phyloP scores from a whole-genome alignment of 2,329 filamentous ascomycete species.

The Elsinoe necatrix region DNA sequence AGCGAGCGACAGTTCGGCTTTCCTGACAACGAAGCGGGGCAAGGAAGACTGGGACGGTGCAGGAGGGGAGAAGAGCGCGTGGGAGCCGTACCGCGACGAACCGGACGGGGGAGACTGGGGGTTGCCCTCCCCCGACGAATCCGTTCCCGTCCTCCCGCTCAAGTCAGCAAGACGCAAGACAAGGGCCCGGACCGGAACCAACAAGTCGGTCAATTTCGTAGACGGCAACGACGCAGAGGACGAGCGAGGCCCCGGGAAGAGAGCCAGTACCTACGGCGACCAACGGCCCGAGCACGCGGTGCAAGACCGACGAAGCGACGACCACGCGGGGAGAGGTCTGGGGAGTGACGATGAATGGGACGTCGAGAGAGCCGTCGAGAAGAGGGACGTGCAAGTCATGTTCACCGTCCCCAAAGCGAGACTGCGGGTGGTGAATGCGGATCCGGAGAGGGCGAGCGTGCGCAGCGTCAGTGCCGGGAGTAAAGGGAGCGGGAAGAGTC shows the following conservation, averaged over 20 bases:
- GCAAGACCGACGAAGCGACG: no score
- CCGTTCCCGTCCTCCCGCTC: background rate
- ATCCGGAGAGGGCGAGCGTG: constrained; percentile 38
- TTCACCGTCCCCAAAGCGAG: constrained; percentile 87
- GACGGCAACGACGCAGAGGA: constrained; percentile 43
- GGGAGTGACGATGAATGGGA: constrained; percentile 38
- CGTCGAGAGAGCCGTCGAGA: constrained; percentile 40
- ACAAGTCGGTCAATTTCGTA: constrained; percentile 45
- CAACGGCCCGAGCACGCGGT: no score
- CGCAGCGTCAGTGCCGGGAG: constrained; percentile 27
- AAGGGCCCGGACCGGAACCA: constrained; percentile 25
- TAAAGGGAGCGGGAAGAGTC: constrained; percentile 7
- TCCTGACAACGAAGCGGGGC: constrained; percentile 35
- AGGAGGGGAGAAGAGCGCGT: constrained; percentile 17
- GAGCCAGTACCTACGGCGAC: constrained; percentile 16
- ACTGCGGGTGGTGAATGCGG: constrained; percentile 81
- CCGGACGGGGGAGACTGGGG: constrained; percentile 31
- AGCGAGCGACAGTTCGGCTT: constrained; percentile 36
- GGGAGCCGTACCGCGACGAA: constrained; percentile 26
- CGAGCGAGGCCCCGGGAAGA: constrained; percentile 21
- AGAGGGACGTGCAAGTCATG: constrained; percentile 53
- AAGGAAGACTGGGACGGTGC: constrained; percentile 31
- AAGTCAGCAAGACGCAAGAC: constrained; percentile 18
- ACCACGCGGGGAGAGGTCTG: constrained; percentile 25
- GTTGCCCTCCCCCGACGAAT: background rate